phyloP scores from a whole-genome alignment of 768 basidiomycete species.

The Phaffia australis region DNA sequence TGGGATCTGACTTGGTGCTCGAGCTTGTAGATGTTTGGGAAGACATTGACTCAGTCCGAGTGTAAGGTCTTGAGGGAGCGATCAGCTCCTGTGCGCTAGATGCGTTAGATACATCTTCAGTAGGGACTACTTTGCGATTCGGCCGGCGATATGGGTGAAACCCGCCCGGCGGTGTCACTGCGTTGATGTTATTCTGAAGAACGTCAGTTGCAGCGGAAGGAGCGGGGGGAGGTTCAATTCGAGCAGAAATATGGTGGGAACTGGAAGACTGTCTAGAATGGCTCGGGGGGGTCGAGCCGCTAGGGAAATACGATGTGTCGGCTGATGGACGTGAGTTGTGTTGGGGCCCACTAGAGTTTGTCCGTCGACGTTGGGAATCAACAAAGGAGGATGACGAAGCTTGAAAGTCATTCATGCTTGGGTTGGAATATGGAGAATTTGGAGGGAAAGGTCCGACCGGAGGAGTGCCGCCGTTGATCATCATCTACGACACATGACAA shows the following conservation, averaged over 20 bases:
- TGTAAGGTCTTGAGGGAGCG: slow-evolving; percentile 8
- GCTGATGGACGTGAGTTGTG: background rate
- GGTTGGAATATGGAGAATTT: slow-evolving; percentile 12
- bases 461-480: slow-evolving; percentile 13
- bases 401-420: slow-evolving; percentile 5
- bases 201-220: background rate
- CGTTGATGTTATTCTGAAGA: background rate
- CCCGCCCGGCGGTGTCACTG: background rate
- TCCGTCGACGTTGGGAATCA: slow-evolving; percentile 8
- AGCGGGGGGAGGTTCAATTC: background rate
- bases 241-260: background rate
- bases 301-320: slow-evolving; percentile 5
- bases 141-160: slow-evolving; percentile 20
- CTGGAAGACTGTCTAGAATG: background rate
- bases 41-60: slow-evolving; percentile 4
- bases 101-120: background rate
- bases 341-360: slow-evolving; percentile 11
- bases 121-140: slow-evolving; percentile 1
- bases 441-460: slow-evolving; percentile 14
- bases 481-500: background rate
- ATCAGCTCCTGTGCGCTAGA: background rate
- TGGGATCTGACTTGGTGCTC: background rate
- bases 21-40: slow-evolving; percentile 15
- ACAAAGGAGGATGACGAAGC: slow-evolving; percentile 11
- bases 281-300: background rate